Base-by-base conservation (phyloP, 148 eudicot species). In the Dysphania ambrosioides region DNA sequence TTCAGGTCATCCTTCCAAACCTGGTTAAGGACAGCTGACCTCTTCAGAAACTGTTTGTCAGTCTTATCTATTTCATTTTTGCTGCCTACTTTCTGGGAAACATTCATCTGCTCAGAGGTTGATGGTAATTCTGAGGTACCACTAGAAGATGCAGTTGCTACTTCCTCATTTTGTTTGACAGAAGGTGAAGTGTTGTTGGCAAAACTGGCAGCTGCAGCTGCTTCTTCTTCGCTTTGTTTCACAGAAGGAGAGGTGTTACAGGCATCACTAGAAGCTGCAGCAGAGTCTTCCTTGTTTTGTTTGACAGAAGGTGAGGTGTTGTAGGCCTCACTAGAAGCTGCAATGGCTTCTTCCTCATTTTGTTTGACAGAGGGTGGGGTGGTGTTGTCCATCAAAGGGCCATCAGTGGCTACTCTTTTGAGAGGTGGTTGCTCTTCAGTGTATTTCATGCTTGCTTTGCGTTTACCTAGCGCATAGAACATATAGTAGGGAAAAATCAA, bases 1-100 rank as follows among this genome's bases (percentile, higher is more conserved):
- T 83, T 83, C 66, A 88, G 73, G 68, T 90, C 95, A 42, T 90
- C 90, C 80, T 88, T 88, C 95, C 95, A 90, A 59, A 79, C 77
- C 80, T 85, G 95, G 70, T 84, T 80, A 27, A 85, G 80, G 34
- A 85, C 72, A 30, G 90, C 88, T 57, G 85, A 35, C 72, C 78
- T 41, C 66, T 83, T 79, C 67, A 71, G 34, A 71, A 79, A 51
- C 57, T 59, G 81, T 44, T 30, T 70, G 34, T 64, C 61, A 26
- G 75, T 73, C 66, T 74, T 70, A 62, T 73, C 56, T 18, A 66
- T 61, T 30, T 72, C 78, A 62, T 64, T 72, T 75, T 61, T 63
- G n/a, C 66, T 61, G 59, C 47, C 55, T 38, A 55, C 55, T 44
- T 64, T 63, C 49, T 71, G 47, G 49, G 72, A 64, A 19, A 29